phyloP scores from a whole-genome alignment of 2,329 filamentous ascomycete species.

The Colletotrichum orchidophilum region DNA sequence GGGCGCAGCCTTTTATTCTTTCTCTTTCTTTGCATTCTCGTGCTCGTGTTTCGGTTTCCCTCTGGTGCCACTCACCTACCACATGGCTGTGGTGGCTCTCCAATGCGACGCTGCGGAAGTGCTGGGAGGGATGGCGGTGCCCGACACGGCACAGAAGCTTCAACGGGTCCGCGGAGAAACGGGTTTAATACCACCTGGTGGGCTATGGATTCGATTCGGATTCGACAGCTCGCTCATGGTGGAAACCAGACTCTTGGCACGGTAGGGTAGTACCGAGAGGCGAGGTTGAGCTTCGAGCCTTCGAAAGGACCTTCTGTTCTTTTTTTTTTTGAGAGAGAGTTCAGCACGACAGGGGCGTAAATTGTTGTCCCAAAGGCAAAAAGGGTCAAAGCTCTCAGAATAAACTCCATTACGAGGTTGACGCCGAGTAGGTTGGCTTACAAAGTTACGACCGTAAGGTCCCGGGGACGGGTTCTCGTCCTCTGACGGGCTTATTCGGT shows the following conservation, averaged over 20 bases:
- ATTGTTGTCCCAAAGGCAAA: no score
- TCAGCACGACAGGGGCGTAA: no score
- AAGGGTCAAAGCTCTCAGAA: background rate
- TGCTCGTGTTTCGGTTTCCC: background rate
- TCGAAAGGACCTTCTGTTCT: no score
- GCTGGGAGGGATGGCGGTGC: slow-evolving; percentile 7
- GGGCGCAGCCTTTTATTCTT: background rate
- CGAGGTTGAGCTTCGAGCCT: background rate
- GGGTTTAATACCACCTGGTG: background rate
- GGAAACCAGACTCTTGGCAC: background rate
- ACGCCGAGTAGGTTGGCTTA: background rate
- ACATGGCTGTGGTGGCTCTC: background rate
- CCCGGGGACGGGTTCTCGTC: no score
- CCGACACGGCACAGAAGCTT: background rate
- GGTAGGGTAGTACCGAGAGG: background rate
- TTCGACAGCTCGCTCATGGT: background rate
- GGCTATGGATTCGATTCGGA: background rate
- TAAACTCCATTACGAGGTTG: background rate
- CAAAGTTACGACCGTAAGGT: background rate
- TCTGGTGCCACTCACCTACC: no score
- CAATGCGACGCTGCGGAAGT: slow-evolving; percentile 19
- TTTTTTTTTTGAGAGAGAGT: background rate
- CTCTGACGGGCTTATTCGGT: no score
- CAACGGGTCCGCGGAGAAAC: background rate
- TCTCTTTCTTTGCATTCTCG: background rate